Conservation (phyloP, 768 basidiomycete genomes). For the Amanita pseudoporphyria region DNA sequence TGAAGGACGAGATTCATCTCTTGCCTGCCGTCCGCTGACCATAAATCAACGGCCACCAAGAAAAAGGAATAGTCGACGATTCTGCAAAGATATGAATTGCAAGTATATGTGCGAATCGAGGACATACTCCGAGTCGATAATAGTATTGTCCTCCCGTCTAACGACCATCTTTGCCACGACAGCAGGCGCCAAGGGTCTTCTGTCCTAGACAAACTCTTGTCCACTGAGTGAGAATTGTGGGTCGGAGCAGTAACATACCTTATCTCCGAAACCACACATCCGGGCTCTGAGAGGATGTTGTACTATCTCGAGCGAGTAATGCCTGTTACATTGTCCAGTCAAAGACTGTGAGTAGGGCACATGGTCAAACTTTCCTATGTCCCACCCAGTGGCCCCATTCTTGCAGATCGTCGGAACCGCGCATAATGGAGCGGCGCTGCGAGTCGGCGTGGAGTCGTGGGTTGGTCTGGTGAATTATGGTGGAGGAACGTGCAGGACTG, state of each 20-base stretch:
- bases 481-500: constrained; percentile 7
- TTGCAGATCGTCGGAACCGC: constrained; percentile 37
- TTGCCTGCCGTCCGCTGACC: constrained; percentile 72
- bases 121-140: constrained; percentile 71
- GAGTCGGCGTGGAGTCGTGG: constrained; percentile 28
- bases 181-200: constrained; percentile 85
- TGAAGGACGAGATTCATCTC: constrained; percentile 89
- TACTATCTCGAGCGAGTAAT: constrained; percentile 77
- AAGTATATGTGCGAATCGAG: not conserved
- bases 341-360: constrained; percentile 6
- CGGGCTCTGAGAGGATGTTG: constrained; percentile 87
- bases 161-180: constrained; percentile 82
- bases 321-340: constrained; percentile 29
- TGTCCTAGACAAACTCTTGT: constrained; percentile 49
- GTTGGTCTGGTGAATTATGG: constrained; percentile 64
- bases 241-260: constrained; percentile 37
- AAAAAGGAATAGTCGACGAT: constrained; percentile 85
- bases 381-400: constrained; percentile 67
- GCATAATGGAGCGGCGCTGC: constrained; percentile 5
- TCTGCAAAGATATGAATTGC: constrained; percentile 27
- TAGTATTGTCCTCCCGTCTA: constrained; percentile 50
- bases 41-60: constrained; percentile 86
- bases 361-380: constrained; percentile 38
- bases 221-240: constrained; percentile 10
- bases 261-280: constrained; percentile 97